Evolutionary conservation across 2,329 filamentous ascomycete species (phyloP), one percentile per base, ranked within the genome.

Genomic region (Monilinia aucupariae): DNA sequence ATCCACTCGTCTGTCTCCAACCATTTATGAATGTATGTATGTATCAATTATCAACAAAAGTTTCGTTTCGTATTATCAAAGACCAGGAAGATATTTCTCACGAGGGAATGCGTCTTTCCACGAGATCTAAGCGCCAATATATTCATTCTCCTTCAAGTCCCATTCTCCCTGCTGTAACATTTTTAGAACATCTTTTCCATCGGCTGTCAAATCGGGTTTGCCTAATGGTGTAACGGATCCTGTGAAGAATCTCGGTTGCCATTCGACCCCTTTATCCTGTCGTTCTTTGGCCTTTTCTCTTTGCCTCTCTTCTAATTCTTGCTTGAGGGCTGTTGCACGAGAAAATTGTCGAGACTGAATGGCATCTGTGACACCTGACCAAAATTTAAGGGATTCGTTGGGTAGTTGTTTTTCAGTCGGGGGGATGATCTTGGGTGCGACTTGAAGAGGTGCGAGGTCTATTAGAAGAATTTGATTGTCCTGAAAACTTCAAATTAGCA

Each of bases 261-360:
- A 99, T 41, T 85, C 82, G 64, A 84, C 82, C 15, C 86, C 84
- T 17, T 82, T 82, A 51, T 82, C 81, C 73, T 93, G 89, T 50
- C 94, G 82, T 73, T 93, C 86, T 30, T 91, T 86, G 1, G 91
- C 92, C 77, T 91, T 93, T 71, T 90, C 84, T 39, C 94, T 83
- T 78, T 99, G 94, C 50, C 82, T 81, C 75, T 99, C 94, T 76
- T 99, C 94, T 13, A 99, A 84, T 71, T 96, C 91, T 65, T 91
- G 85, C 79, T 99, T 99, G 66, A 94, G 79, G 25, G 83, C 85
- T 27, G 94, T 99, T 9, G 94, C 94, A 67, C 89, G 86, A 49
- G 83, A 83, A 76, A 86, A 99, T 74, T 96, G 91, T 76, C 92
- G 96, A 65, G 85, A 79, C 27, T 84, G 76, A 72, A 99, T 97